phyloP scores from a whole-genome alignment of 2,329 filamentous ascomycete species.

The Ophiocordyceps robertsii region DNA sequence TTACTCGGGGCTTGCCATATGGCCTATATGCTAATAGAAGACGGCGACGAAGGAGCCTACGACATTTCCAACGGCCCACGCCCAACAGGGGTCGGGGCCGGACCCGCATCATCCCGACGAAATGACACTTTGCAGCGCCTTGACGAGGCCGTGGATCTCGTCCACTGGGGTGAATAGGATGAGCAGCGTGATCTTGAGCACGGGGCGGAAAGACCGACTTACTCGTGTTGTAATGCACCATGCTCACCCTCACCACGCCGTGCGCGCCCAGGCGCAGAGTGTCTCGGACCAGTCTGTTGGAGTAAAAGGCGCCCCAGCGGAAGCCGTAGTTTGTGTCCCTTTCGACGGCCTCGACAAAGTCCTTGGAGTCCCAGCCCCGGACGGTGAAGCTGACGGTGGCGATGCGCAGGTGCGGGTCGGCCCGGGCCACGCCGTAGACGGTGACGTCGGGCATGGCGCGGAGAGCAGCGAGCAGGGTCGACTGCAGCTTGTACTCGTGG shows the following conservation, averaged over 20 bases:
- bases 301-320: constrained; percentile 57
- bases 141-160: constrained; percentile 39
- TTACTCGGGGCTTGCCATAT: background rate
- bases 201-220: constrained; percentile 15
- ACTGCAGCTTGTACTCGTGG: constrained; percentile 49
- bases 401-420: constrained; percentile 36
- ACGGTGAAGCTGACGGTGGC: constrained; percentile 57
- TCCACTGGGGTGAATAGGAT: constrained; percentile 27
- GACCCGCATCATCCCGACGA: background rate
- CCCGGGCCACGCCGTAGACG: constrained; percentile 42
- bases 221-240: constrained; percentile 62
- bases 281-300: constrained; percentile 45
- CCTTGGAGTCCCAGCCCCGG: constrained; percentile 37
- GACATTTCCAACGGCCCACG: background rate
- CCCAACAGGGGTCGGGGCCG: background rate
- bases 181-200: background rate
- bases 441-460: constrained; percentile 34
- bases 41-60: background rate
- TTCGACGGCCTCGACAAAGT: constrained; percentile 50
- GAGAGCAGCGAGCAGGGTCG: constrained; percentile 45
- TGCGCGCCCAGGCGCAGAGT: constrained; percentile 41
- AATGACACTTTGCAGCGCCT: constrained; percentile 32
- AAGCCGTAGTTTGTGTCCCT: constrained; percentile 44
- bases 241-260: constrained; percentile 55
- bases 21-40: background rate